Conservation (phyloP, 371 early-diverging fungal species). For the Mucor racemosus region DNA sequence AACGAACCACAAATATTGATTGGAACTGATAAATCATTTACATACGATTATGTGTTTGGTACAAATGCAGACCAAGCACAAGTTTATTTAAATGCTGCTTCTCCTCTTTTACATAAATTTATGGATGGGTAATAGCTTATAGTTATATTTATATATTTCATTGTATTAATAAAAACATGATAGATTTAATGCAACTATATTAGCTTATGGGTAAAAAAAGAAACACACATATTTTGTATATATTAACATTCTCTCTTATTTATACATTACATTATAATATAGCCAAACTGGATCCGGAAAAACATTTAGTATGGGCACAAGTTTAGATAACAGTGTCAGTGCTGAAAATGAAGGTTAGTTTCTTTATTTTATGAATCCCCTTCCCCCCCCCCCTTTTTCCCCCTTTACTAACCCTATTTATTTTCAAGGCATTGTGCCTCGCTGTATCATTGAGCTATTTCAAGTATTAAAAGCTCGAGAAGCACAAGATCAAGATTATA, state of each 20-base stretch:
- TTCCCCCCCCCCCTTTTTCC: background rate
- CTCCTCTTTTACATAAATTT: slow-evolving; percentile 82
- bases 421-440: slow-evolving; percentile 82
- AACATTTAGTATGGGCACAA: slow-evolving; percentile 98
- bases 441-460: slow-evolving; percentile 78
- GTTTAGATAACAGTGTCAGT: slow-evolving; percentile 49
- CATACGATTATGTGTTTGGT: slow-evolving; percentile 89
- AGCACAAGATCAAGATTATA: slow-evolving; percentile 43
- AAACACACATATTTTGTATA: slow-evolving; percentile 62
- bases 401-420: slow-evolving; percentile 1
- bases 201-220: slow-evolving; percentile 89
- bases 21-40: slow-evolving; percentile 78
- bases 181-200: slow-evolving; percentile 86
- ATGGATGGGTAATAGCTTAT: slow-evolving; percentile 77
- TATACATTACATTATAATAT: slow-evolving; percentile 3
- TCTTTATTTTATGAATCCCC: background rate
- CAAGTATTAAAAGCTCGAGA: slow-evolving; percentile 38
- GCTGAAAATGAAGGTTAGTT: slow-evolving; percentile 42
- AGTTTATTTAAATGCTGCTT: slow-evolving; percentile 75
- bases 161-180: background rate
- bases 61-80: slow-evolving; percentile 70
- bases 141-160: background rate
- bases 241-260: slow-evolving; percentile 4
- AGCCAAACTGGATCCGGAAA: slow-evolving; percentile 95
- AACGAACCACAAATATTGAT: slow-evolving; percentile 71